Evolutionary conservation across 116 monocot genomes (phyloP), one percentile per base, ranked within the genome.

Genomic region (Posidonia oceanica): DNA sequence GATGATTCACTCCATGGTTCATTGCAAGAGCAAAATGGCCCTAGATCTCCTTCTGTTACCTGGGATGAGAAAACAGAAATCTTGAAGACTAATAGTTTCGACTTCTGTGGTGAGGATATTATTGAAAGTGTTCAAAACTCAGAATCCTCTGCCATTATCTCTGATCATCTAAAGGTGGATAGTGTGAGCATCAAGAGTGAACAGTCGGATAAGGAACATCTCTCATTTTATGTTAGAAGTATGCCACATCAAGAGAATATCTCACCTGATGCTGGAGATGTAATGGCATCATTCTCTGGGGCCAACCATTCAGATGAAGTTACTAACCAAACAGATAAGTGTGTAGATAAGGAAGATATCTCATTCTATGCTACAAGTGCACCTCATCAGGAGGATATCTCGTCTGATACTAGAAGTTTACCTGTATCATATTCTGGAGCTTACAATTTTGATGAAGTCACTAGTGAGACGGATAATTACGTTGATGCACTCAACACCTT

Each of bases 41-140:
- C 57, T 59, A 38, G 59, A 71, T 82, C 86, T 78, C 69, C 80
- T 78, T 77, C 74, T 68, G 80, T 87, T 64, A 82, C 68, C 39
- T 97, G 96, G 96, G 89, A 87, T 78, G 89, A 97, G 70, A 91
- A 95, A 75, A 72, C 72, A 71, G 90, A 88, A 78, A 80, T 88
- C 51, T n/a, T 78, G 59, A 80, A 74, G 77, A 52, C 80, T 71
- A 39, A 69, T 42, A 79, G 73, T 70, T 59, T 79, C 3, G 44
- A 66, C 38, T 69, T 76, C 17, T 76, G 59, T 71, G 71, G 82
- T 63, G 77, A 75, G 52, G 66, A 75, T 60, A 52, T 71, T 70
- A 64, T 78, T 39, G 72, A 80, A 67, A 66, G 16, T 63, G 74
- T 71, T 69, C 69, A 67, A 77, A 69, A 69, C 73, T 59, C 75